phyloP scores from a whole-genome alignment of 495 filamentous ascomycete genomes.

The Sphaerosporella brunnea region DNA sequence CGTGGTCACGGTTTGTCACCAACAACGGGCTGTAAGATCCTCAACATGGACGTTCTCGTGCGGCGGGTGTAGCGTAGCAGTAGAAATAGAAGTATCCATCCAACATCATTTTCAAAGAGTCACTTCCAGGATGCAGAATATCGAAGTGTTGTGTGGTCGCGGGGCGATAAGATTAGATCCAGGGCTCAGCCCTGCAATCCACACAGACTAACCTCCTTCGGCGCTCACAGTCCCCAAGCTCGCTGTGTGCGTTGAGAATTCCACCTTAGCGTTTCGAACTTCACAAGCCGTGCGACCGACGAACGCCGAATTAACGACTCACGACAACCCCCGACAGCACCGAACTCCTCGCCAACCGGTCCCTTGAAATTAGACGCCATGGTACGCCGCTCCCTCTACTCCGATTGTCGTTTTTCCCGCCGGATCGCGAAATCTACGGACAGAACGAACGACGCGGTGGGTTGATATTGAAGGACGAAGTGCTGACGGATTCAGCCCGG shows the following conservation, averaged over 20 bases:
- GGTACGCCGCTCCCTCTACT: slow-evolving; percentile 28
- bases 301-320: slow-evolving; percentile 21
- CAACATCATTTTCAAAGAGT: too few species aligned
- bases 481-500: slow-evolving; percentile 21
- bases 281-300: neutral
- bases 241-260: neutral
- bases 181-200: neutral
- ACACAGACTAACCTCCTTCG: too few species aligned
- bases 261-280: neutral
- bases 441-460: slow-evolving; percentile 3
- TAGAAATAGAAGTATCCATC: too few species aligned
- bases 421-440: slow-evolving; percentile 9
- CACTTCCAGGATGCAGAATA: too few species aligned
- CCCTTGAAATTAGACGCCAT: slow-evolving; percentile 31
- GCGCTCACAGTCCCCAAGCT: too few species aligned
- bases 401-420: slow-evolving; percentile 2
- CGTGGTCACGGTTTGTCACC: too few species aligned
- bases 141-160: too few species aligned
- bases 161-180: neutral
- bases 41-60: too few species aligned
- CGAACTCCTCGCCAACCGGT: slow-evolving; percentile 21
- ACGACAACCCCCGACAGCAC: slow-evolving; percentile 23
- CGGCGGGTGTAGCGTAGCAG: neutral
- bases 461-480: slow-evolving; percentile 6
- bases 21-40: too few species aligned